Evolutionary conservation across 169 alveolate species (phyloP).

Genomic region (Eimeria sp.): DNA sequence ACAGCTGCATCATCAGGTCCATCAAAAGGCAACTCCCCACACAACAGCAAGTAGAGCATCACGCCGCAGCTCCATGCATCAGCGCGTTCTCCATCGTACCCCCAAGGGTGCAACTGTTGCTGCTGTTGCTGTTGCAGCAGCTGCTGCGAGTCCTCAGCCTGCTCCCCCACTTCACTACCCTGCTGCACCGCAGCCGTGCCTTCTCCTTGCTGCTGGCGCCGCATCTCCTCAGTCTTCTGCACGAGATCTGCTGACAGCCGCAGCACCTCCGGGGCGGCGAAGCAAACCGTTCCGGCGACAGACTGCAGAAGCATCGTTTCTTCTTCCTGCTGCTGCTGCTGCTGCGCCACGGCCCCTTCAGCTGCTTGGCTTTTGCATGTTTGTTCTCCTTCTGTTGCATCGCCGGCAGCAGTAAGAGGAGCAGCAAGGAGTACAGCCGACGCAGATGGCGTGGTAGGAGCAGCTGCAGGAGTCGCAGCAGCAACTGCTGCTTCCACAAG

Average conservation of each 20-base stretch:
- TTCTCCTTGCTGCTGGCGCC: slow-evolving; percentile 7
- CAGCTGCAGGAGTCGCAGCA: slow-evolving; percentile 24
- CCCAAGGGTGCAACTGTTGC: background rate
- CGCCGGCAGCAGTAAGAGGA: background rate
- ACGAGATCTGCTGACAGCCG: slow-evolving; percentile 27
- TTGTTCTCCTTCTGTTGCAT: background rate
- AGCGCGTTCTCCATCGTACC: slow-evolving; percentile 69
- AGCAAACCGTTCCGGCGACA: slow-evolving; percentile 70
- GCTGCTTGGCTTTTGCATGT: background rate
- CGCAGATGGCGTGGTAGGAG: background rate
- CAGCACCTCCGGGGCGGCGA: slow-evolving; percentile 77
- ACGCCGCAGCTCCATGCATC: slow-evolving; percentile 83
- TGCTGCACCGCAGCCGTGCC: background rate
- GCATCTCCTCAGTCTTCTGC: background rate
- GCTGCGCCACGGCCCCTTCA: background rate
- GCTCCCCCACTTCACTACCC: background rate
- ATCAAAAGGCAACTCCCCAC: slow-evolving; percentile 80
- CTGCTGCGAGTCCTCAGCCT: slow-evolving; percentile 36
- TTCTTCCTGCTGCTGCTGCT: slow-evolving; percentile 23
- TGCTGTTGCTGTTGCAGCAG: slow-evolving; percentile 40
- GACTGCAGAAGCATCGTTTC: slow-evolving; percentile 42
- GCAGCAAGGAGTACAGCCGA: background rate
- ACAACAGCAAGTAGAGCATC: slow-evolving; percentile 69
- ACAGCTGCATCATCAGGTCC: slow-evolving; percentile 58
- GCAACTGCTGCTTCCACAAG: slow-evolving; percentile 63